phyloP scores from a whole-genome alignment of 2,329 filamentous ascomycete genomes.

The Sporothrix sp. region DNA sequence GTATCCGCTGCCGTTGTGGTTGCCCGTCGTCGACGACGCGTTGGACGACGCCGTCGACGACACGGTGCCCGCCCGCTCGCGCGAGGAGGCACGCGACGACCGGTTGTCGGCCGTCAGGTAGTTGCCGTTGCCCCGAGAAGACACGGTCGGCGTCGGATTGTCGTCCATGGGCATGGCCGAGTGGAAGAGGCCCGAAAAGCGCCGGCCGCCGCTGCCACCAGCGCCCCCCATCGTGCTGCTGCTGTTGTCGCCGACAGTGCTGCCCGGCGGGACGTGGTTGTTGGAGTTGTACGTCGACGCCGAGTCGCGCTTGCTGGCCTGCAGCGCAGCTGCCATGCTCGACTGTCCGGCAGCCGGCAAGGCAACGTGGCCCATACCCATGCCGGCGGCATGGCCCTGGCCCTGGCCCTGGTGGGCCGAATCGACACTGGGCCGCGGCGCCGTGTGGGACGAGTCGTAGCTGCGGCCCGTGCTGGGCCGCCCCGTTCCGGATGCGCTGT shows the following conservation, averaged over 20 bases:
- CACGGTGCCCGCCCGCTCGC: constrained; percentile 47
- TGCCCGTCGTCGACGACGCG: constrained; percentile 4
- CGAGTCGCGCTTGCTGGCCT: constrained; percentile 39
- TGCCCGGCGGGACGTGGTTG: constrained; percentile 34
- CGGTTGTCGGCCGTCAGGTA: constrained; percentile 17
- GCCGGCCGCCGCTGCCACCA: constrained; percentile 24
- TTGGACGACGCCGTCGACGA: constrained; percentile 21
- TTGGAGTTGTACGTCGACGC: constrained; percentile 44
- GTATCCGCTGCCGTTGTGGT: constrained; percentile 40
- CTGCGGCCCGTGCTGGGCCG: constrained; percentile 53
- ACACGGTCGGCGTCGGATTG: constrained; percentile 16
- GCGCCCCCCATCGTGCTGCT: neutral
- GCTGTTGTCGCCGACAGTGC: neutral
- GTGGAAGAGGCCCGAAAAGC: constrained; percentile 71
- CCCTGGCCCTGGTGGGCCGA: constrained; percentile 21
- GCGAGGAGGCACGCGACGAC: constrained; percentile 50
- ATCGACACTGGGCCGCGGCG: constrained; percentile 18
- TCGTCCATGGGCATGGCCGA: constrained; percentile 77
- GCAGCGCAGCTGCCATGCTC: constrained; percentile 24
- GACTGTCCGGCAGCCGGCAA: constrained; percentile 40
- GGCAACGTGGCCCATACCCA: too few relatives aligned
- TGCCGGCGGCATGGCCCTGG: too few relatives aligned
- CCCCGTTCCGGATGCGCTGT: constrained; percentile 26
- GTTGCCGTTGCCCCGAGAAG: constrained; percentile 31
- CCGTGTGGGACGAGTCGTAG: constrained; percentile 37